Conservation (phyloP, 768 basidiomycete species). For the Hericium alpestre region DNA sequence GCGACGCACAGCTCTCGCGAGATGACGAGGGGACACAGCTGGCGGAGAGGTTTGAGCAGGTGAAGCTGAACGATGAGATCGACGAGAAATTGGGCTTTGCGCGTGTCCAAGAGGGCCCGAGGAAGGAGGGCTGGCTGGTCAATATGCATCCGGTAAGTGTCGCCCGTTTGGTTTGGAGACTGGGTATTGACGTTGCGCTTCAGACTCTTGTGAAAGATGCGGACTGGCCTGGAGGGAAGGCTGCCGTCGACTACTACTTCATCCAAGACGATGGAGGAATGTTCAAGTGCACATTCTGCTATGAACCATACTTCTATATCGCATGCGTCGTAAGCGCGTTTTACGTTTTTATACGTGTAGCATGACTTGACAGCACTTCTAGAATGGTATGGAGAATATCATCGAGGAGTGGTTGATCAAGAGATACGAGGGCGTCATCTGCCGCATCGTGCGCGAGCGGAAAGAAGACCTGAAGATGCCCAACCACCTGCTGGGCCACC, state of each 20-base stretch:
- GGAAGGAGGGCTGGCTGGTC: constrained; percentile 85
- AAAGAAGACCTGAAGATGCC: constrained; percentile 95
- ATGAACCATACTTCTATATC: constrained; percentile 92
- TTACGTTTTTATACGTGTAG: neutral
- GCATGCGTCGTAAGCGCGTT: constrained; percentile 67
- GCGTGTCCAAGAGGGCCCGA: constrained; percentile 66
- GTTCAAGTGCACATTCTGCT: constrained; percentile 89
- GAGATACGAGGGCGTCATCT: constrained; percentile 81
- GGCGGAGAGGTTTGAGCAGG: constrained; percentile 78
- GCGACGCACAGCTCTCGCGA: constrained; percentile 46
- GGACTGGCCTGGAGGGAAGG: constrained; percentile 72
- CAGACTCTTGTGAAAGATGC: constrained; percentile 83
- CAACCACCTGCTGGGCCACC: constrained; percentile 94
- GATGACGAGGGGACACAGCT: constrained; percentile 87
- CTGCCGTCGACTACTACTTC: constrained; percentile 94
- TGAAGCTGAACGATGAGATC: constrained; percentile 68
- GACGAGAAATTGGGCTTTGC: constrained; percentile 90
- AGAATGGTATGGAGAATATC: constrained; percentile 77
- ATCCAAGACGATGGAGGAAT: constrained; percentile 93
- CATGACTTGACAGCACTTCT: neutral
- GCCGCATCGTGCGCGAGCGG: constrained; percentile 64
- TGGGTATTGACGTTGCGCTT: neutral
- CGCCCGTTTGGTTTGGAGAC: neutral
- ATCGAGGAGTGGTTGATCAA: constrained; percentile 96
- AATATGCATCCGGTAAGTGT: constrained; percentile 92